A percentile compares a stretch with the other conserved stretches of the same genome.
Evolutionary conservation across 2,329 filamentous ascomycete genomes (phyloP).

Genomic region (Cercospora janseana): DNA sequence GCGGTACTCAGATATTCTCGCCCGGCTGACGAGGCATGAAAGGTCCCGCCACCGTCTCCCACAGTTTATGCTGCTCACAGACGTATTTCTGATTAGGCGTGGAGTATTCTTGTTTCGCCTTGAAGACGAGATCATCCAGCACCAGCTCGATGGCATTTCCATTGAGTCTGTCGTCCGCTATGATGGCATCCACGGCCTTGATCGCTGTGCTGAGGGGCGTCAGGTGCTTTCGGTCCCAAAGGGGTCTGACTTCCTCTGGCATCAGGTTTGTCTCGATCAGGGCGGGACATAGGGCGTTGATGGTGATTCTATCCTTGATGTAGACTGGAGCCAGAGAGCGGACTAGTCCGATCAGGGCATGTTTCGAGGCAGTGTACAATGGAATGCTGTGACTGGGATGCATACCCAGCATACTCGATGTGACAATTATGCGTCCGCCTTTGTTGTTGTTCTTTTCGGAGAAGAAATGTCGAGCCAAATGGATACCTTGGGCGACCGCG

Average conservation of each 20-base stretch:
- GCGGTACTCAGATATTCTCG: slow-evolving; percentile 14
- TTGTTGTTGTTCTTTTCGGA: slow-evolving; percentile 37
- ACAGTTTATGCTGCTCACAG: slow-evolving; percentile 36
- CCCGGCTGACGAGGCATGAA: slow-evolving; percentile 21
- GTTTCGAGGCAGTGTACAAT: slow-evolving; percentile 28
- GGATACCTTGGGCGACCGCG: slow-evolving; percentile 44
- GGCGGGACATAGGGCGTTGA: slow-evolving; percentile 40
- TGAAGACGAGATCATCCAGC: slow-evolving; percentile 44
- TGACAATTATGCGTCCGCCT: slow-evolving; percentile 44
- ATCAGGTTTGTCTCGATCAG: slow-evolving; percentile 39
- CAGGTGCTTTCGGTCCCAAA: slow-evolving; percentile 38
- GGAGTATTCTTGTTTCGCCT: slow-evolving; percentile 40
- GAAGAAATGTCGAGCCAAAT: slow-evolving; percentile 46
- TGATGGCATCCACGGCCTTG: slow-evolving; percentile 38
- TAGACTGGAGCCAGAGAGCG: slow-evolving; percentile 34
- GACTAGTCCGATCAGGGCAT: slow-evolving; percentile 35
- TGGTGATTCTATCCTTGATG: slow-evolving; percentile 36
- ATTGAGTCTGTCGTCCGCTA: slow-evolving; percentile 36
- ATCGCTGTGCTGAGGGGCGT: slow-evolving; percentile 40
- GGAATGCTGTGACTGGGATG: slow-evolving; percentile 24
- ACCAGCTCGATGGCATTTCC: slow-evolving; percentile 45
- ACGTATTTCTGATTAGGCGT: slow-evolving; percentile 45
- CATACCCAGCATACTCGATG: slow-evolving; percentile 27
- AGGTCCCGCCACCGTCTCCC: slow-evolving; percentile 33
- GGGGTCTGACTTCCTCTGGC: slow-evolving; percentile 29